Evolutionary conservation across 2,329 filamentous ascomycete species (phyloP).

Genomic region (Hypoxylon sp.): DNA sequence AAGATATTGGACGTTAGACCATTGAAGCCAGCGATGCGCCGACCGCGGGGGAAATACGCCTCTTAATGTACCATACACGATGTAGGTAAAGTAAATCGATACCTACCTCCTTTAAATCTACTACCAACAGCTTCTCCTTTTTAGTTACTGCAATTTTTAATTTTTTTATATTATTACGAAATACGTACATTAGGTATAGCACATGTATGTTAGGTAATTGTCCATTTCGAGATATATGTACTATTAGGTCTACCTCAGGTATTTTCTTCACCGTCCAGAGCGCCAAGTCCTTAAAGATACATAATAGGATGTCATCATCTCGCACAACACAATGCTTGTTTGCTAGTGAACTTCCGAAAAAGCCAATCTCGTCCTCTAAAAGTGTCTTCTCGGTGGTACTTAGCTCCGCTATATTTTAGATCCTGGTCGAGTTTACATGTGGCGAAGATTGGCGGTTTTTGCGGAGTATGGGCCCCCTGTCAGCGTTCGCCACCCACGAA

Average conservation of each 20-base stretch:
- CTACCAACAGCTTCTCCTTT: constrained; percentile 20
- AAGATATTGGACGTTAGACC: constrained; percentile 35
- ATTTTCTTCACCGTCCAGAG: constrained; percentile 15
- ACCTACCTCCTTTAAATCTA: background rate
- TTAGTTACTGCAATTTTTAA: constrained; percentile 7
- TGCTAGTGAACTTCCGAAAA: constrained; percentile 24
- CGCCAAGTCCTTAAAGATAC: constrained; percentile 18
- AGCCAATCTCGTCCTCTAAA: constrained; percentile 38
- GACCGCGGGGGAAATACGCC: constrained; percentile 30
- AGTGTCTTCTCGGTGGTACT: constrained; percentile 39
- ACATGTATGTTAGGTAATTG: background rate
- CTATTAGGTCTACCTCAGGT: background rate
- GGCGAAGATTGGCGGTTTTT: constrained; percentile 48
- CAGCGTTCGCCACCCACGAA: constrained; percentile 28
- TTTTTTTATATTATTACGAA: constrained; percentile 4
- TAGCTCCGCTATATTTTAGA: constrained; percentile 41
- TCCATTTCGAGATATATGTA: background rate
- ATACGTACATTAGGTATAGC: background rate
- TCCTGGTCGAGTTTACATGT: constrained; percentile 32
- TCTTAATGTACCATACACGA: background rate
- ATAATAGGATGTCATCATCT: constrained; percentile 36
- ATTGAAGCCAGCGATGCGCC: constrained; percentile 35
- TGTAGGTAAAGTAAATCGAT: background rate
- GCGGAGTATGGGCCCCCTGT: constrained; percentile 44
- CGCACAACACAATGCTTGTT: constrained; percentile 38